phyloP scores from a whole-genome alignment of 164 flowering plant species.

The Vitis rupestris region DNA sequence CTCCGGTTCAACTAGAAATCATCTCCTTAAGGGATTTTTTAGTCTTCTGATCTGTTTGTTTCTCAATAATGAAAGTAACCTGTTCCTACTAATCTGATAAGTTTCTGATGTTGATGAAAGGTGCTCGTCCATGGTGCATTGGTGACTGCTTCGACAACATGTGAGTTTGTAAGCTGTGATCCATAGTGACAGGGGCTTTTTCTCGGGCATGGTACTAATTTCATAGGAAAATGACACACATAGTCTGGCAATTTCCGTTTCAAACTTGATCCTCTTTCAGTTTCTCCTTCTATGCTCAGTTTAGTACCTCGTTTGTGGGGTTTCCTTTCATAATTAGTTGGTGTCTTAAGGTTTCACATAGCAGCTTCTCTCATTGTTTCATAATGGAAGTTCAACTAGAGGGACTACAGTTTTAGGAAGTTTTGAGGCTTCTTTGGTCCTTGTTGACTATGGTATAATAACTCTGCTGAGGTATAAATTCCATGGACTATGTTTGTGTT shows the following conservation, averaged over 20 bases:
- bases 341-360: too few relatives aligned
- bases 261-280: background rate
- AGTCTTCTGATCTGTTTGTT: conserved; percentile 8
- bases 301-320: background rate
- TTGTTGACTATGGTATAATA: too few relatives aligned
- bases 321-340: background rate
- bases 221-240: background rate
- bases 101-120: background rate
- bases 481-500: too few relatives aligned
- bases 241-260: background rate
- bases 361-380: too few relatives aligned
- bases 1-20: conserved; percentile 88
- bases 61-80: background rate
- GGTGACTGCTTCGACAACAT: background rate
- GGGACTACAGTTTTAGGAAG: too few relatives aligned
- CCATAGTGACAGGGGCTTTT: background rate
- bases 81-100: background rate
- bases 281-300: background rate
- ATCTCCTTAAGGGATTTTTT: conserved; percentile 39
- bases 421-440: too few relatives aligned
- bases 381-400: too few relatives aligned
- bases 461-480: too few relatives aligned
- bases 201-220: background rate
- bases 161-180: background rate
- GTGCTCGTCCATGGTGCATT: background rate